These are phyloP conservation scores for Boletus fagicola DNA, from an alignment of 768 basidiomycete species.

Conservation along the genomic window DNA sequence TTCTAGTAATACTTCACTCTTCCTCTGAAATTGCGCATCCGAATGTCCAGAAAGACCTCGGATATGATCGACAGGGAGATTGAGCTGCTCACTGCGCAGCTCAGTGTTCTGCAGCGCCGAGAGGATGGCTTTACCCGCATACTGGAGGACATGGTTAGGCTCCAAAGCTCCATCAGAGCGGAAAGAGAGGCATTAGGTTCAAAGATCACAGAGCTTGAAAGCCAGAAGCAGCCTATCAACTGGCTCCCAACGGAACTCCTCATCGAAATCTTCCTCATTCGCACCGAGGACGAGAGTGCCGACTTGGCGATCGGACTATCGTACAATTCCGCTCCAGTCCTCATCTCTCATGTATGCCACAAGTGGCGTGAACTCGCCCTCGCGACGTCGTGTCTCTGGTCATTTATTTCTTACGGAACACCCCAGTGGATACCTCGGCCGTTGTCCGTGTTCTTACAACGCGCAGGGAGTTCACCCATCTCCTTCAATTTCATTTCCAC, in stretches of 20 bases:
- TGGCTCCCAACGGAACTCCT: constrained; percentile 53
- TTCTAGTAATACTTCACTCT: neutral
- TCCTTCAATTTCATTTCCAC: constrained; percentile 36
- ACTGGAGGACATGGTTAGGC: constrained; percentile 39
- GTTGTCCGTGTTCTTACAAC: constrained; percentile 34
- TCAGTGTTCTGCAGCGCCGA: constrained; percentile 35
- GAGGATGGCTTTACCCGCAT: constrained; percentile 43
- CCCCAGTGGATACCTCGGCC: constrained; percentile 22
- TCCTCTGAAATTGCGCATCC: neutral
- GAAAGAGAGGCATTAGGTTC: constrained; percentile 35
- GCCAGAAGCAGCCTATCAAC: constrained; percentile 45
- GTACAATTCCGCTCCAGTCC: constrained; percentile 36
- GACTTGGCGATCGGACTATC: constrained; percentile 25
- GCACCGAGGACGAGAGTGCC: constrained; percentile 24
- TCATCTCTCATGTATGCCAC: constrained; percentile 48
- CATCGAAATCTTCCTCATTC: constrained; percentile 41
- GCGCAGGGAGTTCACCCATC: constrained; percentile 35
- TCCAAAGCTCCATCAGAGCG: constrained; percentile 35
- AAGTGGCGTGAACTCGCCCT: constrained; percentile 49
- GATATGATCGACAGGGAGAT: constrained; percentile 38
- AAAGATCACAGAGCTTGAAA: constrained; percentile 36
- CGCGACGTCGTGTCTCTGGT: constrained; percentile 46
- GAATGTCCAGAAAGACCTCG: constrained; percentile 22
- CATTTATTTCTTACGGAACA: constrained; percentile 34
- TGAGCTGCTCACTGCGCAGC: constrained; percentile 37